Evolutionary conservation across 106 monocot genomes (phyloP), one percentile per base, ranked within the genome.

Genomic region (Agapanthus africanus): DNA sequence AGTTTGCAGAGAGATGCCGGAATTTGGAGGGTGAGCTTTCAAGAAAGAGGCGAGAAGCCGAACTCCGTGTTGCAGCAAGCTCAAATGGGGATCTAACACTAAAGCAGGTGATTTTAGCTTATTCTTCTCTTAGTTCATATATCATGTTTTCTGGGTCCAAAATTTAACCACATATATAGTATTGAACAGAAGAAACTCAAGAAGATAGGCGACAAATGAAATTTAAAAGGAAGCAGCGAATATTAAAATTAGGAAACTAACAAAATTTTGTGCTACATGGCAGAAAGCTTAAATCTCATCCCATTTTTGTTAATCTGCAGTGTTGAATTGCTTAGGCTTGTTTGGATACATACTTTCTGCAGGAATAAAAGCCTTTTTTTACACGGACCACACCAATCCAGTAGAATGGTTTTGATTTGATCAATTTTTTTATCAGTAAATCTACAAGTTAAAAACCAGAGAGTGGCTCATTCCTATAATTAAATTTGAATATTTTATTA

Each of bases 71-170:
- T 27, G 52, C 62, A 40, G 44, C 73, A 50, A 66, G 28, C 23
- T 76, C 76, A 65, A 82, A 71, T 37, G 82, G 71, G 49, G 78
- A 38, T 2, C 28, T 71, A 28, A 79, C 82, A 44, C 51, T 75
- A 3, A 74, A 74, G 49, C 77, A 82, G 87, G 87, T 82, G 51
- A 0, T 46, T 26, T 32, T 31, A 31, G 32, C 11, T 59, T 59
- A 31, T 28, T 32, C 32, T 59, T 51, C 5, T 6, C 51, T 9
- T 22, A 23, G 6, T 51, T 47, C 16, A 14, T 11, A 16, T 0
- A 11, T 1, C 4, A 15, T 18, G 16, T 15, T 60, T 60, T 60
- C 13, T 32, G 11, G 2, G 7, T 32, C 1, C 0, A 60, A 31
- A 60, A 23, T n/a, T n/a, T n/a, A n/a, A n/a, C n/a, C n/a, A n/a